Percentiles rank a stretch among this genome's conserved stretches.
Evolutionary conservation across 768 basidiomycete genomes (phyloP).

Genomic region (Termitomyces sp.): DNA sequence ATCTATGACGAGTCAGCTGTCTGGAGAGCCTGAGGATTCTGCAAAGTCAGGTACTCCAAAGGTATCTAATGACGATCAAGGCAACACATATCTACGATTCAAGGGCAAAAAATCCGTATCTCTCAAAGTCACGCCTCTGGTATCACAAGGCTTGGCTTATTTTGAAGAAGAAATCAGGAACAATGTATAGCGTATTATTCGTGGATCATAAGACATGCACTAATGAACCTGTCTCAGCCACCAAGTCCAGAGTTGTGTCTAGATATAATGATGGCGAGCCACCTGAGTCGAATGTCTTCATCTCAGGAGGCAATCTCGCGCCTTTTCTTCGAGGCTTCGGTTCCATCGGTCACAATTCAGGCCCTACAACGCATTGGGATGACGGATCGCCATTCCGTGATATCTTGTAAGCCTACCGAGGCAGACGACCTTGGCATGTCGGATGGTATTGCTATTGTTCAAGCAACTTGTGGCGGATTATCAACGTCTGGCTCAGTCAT

Average conservation of each 20-base stretch:
- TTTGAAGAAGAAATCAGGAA: slow-evolving; percentile 44
- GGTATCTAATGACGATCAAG: slow-evolving; percentile 16
- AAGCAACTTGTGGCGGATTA: slow-evolving; percentile 17
- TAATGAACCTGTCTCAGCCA: slow-evolving; percentile 18
- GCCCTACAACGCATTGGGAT: slow-evolving; percentile 44
- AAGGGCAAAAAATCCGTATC: slow-evolving; percentile 30
- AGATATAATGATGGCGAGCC: slow-evolving; percentile 37
- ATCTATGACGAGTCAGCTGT: background rate
- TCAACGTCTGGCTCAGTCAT: slow-evolving; percentile 18
- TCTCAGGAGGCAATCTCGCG: slow-evolving; percentile 12
- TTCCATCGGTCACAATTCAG: slow-evolving; percentile 36
- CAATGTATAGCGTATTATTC: slow-evolving; percentile 32
- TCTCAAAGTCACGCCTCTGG: slow-evolving; percentile 51
- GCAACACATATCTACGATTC: slow-evolving; percentile 36
- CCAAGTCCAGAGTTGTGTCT: slow-evolving; percentile 31
- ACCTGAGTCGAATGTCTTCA: slow-evolving; percentile 29
- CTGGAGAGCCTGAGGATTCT: background rate
- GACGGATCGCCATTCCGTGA: slow-evolving; percentile 25
- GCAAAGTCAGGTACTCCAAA: background rate
- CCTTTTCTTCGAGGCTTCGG: slow-evolving; percentile 34
- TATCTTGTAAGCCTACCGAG: slow-evolving; percentile 17
- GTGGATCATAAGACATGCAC: background rate
- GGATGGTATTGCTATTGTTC: slow-evolving; percentile 26
- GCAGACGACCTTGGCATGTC: slow-evolving; percentile 20
- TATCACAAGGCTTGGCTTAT: slow-evolving; percentile 35